These are phyloP conservation scores for Solanum medicagineum DNA, from an alignment of 257 asterid genomes.

Conservation along the genomic window DNA sequence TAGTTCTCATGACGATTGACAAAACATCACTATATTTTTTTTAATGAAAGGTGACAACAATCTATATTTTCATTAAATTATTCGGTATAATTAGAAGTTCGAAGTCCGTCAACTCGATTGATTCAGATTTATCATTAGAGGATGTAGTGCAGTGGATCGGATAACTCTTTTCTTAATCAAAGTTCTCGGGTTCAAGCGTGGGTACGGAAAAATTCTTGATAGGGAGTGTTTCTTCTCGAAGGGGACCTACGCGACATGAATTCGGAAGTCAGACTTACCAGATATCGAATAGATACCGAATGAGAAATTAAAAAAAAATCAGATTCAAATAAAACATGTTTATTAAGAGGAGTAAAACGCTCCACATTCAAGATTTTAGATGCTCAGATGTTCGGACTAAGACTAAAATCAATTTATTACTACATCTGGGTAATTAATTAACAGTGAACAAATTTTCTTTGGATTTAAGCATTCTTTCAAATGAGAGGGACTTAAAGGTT, in stretches of 20 bases:
- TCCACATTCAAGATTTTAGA: not conserved
- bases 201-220: too few relatives aligned
- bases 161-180: too few relatives aligned
- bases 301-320: too few relatives aligned
- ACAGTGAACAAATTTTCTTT: not conserved
- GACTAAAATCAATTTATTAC: not conserved
- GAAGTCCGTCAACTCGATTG: not conserved
- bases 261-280: too few relatives aligned
- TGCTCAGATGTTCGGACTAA: fast-evolving
- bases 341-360: not conserved
- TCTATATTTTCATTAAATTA: not conserved
- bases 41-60: not conserved
- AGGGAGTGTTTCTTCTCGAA: too few relatives aligned
- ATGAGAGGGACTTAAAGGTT: not conserved
- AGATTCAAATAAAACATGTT: not conserved
- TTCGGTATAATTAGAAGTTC: not conserved
- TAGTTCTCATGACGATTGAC: not conserved
- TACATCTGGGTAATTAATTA: not conserved
- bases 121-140: too few relatives aligned
- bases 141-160: too few relatives aligned
- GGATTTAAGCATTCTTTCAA: not conserved
- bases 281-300: too few relatives aligned
- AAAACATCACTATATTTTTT: not conserved
- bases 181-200: too few relatives aligned
- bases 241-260: too few relatives aligned